Evolutionary conservation across 2,329 filamentous ascomycete species (phyloP).

Genomic region (Penicillium sp.): DNA sequence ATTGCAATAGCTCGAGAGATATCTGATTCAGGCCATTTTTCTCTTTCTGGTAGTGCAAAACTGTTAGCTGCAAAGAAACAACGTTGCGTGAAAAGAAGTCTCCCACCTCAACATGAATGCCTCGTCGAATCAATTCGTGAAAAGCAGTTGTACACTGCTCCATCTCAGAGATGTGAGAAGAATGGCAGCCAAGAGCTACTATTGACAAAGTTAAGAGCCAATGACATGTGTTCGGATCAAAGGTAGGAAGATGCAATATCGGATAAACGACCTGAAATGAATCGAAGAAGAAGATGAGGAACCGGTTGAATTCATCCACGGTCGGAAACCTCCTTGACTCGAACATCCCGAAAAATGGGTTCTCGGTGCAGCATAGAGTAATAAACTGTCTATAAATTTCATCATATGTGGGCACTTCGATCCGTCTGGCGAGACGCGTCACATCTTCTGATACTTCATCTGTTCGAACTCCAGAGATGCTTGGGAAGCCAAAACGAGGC

Average conservation of each 20-base stretch:
- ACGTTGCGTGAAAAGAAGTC: too few relatives aligned
- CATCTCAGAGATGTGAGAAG: conserved; percentile 27
- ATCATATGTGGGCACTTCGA: conserved; percentile 30
- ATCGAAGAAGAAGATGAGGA: conserved; percentile 39
- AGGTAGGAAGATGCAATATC: conserved; percentile 40
- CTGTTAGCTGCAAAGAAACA: background rate
- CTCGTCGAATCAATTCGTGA: conserved; percentile 45
- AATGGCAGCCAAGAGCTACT: conserved; percentile 43
- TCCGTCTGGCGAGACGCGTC: conserved; percentile 7
- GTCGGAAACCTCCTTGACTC: conserved; percentile 33
- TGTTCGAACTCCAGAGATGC: conserved; percentile 16
- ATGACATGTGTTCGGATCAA: conserved; percentile 37
- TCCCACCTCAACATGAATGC: conserved; percentile 37
- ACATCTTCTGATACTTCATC: conserved; percentile 20
- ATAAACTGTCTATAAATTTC: conserved; percentile 32
- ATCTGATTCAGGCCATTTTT: conserved; percentile 12
- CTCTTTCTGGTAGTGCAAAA: conserved; percentile 26
- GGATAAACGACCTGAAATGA: conserved; percentile 44
- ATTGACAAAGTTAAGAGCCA: conserved; percentile 44
- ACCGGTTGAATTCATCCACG: conserved; percentile 27
- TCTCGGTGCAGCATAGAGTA: conserved; percentile 32
- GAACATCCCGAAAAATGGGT: conserved; percentile 33
- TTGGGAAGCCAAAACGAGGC: conserved; percentile 27
- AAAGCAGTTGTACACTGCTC: conserved; percentile 36
- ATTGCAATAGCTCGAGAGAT: conserved; percentile 33